Percentiles rank a stretch among this genome's conserved stretches.
These are phyloP conservation scores for Raphanus raphanistrum DNA, from an alignment of 345 rosid species.

Conservation along the genomic window DNA sequence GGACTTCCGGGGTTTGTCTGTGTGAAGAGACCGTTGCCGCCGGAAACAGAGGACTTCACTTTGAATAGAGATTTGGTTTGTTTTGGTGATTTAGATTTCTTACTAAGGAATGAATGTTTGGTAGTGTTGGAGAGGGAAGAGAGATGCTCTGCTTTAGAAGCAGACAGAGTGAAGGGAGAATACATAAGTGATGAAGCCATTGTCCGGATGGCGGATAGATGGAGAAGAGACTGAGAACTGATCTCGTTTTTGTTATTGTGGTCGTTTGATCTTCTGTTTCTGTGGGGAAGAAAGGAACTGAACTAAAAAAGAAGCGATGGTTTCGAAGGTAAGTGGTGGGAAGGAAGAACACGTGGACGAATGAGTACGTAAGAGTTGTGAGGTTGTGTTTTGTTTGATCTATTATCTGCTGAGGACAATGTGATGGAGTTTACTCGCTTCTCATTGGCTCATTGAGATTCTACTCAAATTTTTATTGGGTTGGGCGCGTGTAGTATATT, in stretches of 20 bases:
- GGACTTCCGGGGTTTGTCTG: slow-evolving; percentile 92
- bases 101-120: slow-evolving; percentile 66
- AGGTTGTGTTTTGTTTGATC: slow-evolving; percentile 51
- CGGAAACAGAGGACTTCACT: slow-evolving; percentile 63
- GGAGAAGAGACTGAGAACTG: background rate
- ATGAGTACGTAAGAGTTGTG: slow-evolving; percentile 41
- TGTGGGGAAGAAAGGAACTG: slow-evolving; percentile 5
- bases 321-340: slow-evolving; percentile 60
- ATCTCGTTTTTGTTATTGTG: background rate
- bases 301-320: slow-evolving; percentile 35
- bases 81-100: slow-evolving; percentile 20
- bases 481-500: slow-evolving; percentile 24
- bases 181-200: slow-evolving; percentile 83
- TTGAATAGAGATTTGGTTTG: slow-evolving; percentile 46
- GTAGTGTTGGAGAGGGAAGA: slow-evolving; percentile 65
- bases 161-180: slow-evolving; percentile 64
- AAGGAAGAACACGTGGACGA: slow-evolving; percentile 71
- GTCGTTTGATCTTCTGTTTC: slow-evolving; percentile 6
- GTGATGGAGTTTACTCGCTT: slow-evolving; percentile 32
- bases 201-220: slow-evolving; percentile 6
- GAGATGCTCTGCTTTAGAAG: slow-evolving; percentile 67
- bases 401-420: slow-evolving; percentile 35
- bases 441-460: slow-evolving; percentile 41
- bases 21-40: slow-evolving; percentile 97
- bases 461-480: slow-evolving; percentile 15